Evolutionary conservation across 345 rosid genomes (phyloP).

Genomic region (Sisymbrium altissimum): DNA sequence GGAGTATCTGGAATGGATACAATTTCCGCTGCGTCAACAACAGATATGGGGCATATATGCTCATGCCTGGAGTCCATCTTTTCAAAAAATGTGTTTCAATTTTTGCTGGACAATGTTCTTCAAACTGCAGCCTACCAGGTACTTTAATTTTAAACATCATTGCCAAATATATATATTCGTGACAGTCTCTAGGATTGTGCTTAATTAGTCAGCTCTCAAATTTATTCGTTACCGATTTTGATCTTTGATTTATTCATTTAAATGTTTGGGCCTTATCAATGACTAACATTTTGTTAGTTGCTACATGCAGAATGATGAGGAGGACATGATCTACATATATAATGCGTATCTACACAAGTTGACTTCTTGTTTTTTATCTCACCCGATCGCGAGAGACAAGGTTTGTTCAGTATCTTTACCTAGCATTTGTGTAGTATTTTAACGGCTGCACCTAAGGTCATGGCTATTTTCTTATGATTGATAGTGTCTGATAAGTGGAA

Average conservation of each 20-base stretch:
- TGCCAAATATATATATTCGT: no score
- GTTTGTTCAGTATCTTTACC: conserved; percentile 36
- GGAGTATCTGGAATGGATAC: conserved; percentile 54
- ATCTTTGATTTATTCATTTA: conserved; percentile 13
- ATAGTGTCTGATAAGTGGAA: not conserved
- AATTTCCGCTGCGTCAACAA: conserved; percentile 47
- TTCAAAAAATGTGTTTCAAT: conserved; percentile 74
- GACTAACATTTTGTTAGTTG: conserved; percentile 29
- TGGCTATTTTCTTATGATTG: conserved; percentile 1
- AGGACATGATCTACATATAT: conserved; percentile 87
- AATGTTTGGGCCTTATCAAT: not conserved
- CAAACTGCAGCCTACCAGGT: conserved; percentile 91
- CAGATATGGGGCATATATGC: conserved; percentile 58
- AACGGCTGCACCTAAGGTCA: not conserved
- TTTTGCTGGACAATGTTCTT: conserved; percentile 75
- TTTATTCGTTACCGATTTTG: not conserved
- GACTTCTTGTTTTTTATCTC: conserved; percentile 82
- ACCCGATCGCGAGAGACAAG: conserved; percentile 88
- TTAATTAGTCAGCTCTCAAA: not conserved
- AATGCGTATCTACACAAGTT: conserved; percentile 93
- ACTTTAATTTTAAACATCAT: not conserved
- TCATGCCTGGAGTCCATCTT: conserved; percentile 76
- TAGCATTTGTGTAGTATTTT: not conserved
- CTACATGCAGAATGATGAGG: conserved; percentile 72
- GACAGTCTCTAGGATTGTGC: not conserved